phyloP scores from a whole-genome alignment of 2,329 filamentous ascomycete species.

The Stachybotrys chartarum region DNA sequence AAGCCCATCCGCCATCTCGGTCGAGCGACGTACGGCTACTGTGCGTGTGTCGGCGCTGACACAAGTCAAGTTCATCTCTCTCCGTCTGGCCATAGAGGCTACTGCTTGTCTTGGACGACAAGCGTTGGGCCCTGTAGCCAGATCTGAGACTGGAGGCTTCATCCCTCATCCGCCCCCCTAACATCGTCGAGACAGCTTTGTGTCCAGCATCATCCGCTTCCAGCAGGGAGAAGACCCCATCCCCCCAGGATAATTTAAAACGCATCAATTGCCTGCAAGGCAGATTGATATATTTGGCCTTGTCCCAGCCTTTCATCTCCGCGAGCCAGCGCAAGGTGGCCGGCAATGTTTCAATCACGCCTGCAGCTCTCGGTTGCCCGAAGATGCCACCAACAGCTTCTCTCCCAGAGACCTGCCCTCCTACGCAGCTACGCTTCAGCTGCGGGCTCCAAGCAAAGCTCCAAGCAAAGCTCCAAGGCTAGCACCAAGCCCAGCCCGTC shows the following conservation, averaged over 20 bases:
- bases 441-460: not conserved
- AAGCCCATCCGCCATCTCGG: not conserved
- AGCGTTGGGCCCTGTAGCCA: not conserved
- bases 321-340: not conserved
- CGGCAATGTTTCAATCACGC: slow-evolving; percentile 22
- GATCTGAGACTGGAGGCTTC: not conserved
- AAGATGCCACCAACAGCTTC: slow-evolving; percentile 16
- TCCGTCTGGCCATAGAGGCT: not conserved
- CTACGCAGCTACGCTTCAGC: slow-evolving; percentile 20
- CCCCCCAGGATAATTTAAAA: not conserved
- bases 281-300: not conserved
- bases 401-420: slow-evolving; percentile 16
- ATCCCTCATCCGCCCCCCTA: not conserved
- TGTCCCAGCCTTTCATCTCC: not conserved
- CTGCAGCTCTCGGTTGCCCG: slow-evolving; percentile 19
- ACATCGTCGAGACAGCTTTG: not conserved
- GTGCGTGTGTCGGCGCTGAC: not conserved
- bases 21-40: not conserved
- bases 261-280: not conserved
- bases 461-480: slow-evolving; percentile 14
- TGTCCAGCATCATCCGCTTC: not conserved
- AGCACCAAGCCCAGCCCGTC: slow-evolving; percentile 5
- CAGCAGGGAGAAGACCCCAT: not conserved
- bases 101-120: not conserved
- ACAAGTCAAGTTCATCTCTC: not conserved